A percentile compares a stretch with the other conserved stretches of the same genome.
Evolutionary conservation across 805 yeast genomes (phyloP).

Genomic region (Cyberlindnera petersonii): DNA sequence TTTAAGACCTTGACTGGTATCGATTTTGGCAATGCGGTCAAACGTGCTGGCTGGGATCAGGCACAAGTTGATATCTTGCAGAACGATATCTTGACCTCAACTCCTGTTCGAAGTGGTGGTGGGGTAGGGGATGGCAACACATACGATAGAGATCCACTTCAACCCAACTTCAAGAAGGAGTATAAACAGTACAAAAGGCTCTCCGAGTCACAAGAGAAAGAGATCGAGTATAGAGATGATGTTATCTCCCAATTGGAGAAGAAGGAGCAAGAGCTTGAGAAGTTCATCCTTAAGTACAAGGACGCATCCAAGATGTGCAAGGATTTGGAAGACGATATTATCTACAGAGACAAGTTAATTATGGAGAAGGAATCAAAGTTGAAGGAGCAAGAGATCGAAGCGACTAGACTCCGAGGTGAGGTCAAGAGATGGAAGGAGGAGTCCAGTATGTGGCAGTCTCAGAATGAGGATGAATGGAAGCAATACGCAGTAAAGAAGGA

Average conservation of each 20-base stretch:
- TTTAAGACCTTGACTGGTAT: conserved; percentile 32
- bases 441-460: conserved; percentile 11
- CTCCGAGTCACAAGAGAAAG: conserved; percentile 24
- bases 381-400: conserved; percentile 8
- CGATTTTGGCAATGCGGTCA: conserved; percentile 29
- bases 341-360: conserved; percentile 24
- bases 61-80: conserved; percentile 5
- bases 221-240: conserved; percentile 25
- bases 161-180: conserved; percentile 23
- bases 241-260: conserved; percentile 22
- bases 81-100: conserved; percentile 6
- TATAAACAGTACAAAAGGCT: conserved; percentile 20
- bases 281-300: conserved; percentile 8
- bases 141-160: conserved; percentile 2
- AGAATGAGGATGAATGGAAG: conserved; percentile 7
- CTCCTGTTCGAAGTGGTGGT: conserved; percentile 9
- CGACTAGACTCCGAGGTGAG: conserved; percentile 5
- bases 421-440: conserved; percentile 9
- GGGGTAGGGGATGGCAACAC: too few species aligned
- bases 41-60: conserved; percentile 15
- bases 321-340: conserved; percentile 23
- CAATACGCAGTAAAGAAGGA: conserved; percentile 6
- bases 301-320: conserved; percentile 6
- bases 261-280: conserved; percentile 9
- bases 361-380: conserved; percentile 15